Conservation (phyloP, 192 early-diverging fungal species). For the Coemansia aciculifera region DNA sequence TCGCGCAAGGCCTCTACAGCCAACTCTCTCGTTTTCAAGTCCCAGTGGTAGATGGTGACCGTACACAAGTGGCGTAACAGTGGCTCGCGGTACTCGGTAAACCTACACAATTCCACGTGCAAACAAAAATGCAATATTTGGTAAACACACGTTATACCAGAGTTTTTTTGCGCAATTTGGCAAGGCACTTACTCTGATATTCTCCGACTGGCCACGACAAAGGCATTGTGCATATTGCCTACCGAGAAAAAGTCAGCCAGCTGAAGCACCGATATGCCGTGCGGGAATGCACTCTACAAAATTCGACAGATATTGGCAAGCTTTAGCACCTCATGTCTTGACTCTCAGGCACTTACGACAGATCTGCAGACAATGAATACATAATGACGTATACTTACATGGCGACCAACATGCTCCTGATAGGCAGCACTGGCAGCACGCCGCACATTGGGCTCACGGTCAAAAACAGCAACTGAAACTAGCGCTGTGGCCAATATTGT, state of each 20-base stretch:
- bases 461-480: constrained; percentile 79
- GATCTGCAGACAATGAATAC: neutral
- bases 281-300: constrained; percentile 78
- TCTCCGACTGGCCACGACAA: constrained; percentile 65
- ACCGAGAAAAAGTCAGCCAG: constrained; percentile 91
- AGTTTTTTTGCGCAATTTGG: constrained; percentile 24
- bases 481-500: constrained; percentile 70
- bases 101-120: constrained; percentile 25
- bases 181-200: constrained; percentile 61
- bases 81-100: constrained; percentile 71
- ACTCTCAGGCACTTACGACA: neutral
- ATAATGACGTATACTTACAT: constrained; percentile 64
- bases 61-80: constrained; percentile 72
- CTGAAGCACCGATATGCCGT: constrained; percentile 90
- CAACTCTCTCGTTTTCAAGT: constrained; percentile 73
- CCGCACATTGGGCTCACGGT: constrained; percentile 92
- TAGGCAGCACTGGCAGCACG: constrained; percentile 94
- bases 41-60: constrained; percentile 82
- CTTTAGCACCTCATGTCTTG: neutral
- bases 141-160: neutral
- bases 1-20: constrained; percentile 71
- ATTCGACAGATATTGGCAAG: neutral
- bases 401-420: constrained; percentile 95
- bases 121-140: constrained; percentile 35
- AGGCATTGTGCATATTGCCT: constrained; percentile 78